phyloP scores from a whole-genome alignment of 2,329 filamentous ascomycete genomes.

The Ilyonectria destructans region DNA sequence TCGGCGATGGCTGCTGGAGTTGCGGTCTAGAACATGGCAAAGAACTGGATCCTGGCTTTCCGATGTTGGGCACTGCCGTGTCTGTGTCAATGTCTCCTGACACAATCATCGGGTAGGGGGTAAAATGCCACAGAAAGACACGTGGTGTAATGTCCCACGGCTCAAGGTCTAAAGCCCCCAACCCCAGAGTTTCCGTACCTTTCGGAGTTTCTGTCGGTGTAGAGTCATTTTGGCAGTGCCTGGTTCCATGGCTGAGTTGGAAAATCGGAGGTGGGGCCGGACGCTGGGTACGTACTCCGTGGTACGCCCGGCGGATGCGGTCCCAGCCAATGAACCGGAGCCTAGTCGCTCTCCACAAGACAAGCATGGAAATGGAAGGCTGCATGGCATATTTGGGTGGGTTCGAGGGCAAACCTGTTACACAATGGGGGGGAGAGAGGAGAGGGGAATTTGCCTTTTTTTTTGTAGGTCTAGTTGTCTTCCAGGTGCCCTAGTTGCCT shows the following conservation, averaged over 20 bases:
- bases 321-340: slow-evolving; percentile 9
- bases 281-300: background rate
- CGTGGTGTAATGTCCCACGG: background rate
- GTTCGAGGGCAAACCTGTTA: slow-evolving; percentile 6
- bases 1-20: slow-evolving; percentile 3
- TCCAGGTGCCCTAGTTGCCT: no score
- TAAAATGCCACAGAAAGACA: background rate
- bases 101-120: background rate
- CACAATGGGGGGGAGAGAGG: background rate
- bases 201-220: slow-evolving; percentile 32
- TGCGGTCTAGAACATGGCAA: slow-evolving; percentile 9
- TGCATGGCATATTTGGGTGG: slow-evolving; percentile 19
- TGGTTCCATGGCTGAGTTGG: background rate
- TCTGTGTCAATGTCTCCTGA: background rate
- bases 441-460: background rate
- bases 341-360: slow-evolving; percentile 18
- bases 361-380: slow-evolving; percentile 19
- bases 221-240: slow-evolving; percentile 8
- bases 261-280: background rate
- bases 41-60: background rate
- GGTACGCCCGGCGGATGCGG: background rate
- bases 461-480: background rate
- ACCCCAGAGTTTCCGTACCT: background rate
- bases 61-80: background rate
- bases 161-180: background rate